Evolutionary conservation across 2,329 filamentous ascomycete genomes (phyloP).

Genomic region (Trichoderma asperellum): DNA sequence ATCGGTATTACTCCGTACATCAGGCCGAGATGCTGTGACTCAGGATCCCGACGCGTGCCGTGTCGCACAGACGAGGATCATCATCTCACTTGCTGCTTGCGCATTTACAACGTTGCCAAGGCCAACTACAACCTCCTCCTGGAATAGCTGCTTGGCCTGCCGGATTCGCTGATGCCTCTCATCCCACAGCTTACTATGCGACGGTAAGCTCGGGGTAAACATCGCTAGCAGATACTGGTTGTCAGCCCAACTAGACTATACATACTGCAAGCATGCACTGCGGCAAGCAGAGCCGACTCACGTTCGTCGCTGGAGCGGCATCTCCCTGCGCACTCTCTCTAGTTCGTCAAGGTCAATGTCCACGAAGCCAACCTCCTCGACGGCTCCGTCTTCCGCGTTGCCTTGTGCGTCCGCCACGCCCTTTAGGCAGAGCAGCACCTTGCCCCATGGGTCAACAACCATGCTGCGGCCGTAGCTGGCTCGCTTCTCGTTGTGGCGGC

Average conservation of each 20-base stretch:
- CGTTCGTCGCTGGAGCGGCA: slow-evolving; percentile 58
- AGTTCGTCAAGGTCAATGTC: slow-evolving; percentile 56
- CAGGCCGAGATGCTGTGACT: slow-evolving; percentile 3
- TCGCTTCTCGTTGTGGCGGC: slow-evolving; percentile 72
- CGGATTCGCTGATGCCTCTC: neutral
- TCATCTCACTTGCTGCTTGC: neutral
- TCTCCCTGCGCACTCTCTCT: slow-evolving; percentile 53
- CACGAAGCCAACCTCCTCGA: slow-evolving; percentile 56
- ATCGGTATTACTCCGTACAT: neutral
- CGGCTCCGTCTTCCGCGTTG: slow-evolving; percentile 46
- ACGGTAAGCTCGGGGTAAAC: slow-evolving; percentile 24
- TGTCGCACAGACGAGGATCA: neutral
- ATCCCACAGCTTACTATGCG: neutral
- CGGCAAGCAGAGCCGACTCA: slow-evolving; percentile 43
- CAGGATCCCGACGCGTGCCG: neutral
- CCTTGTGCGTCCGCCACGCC: slow-evolving; percentile 54
- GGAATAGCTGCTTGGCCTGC: neutral
- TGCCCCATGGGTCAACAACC: slow-evolving; percentile 86
- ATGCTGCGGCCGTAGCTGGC: slow-evolving; percentile 85
- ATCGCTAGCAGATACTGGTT: slow-evolving; percentile 7
- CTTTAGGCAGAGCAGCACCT: slow-evolving; percentile 67
- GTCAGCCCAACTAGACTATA: slow-evolving; percentile 3
- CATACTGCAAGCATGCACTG: neutral
- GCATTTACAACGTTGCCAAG: slow-evolving; percentile 4
- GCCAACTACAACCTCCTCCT: neutral